Conservation (phyloP, 176 grass and related monocot species). For the Avena atlantica region DNA sequence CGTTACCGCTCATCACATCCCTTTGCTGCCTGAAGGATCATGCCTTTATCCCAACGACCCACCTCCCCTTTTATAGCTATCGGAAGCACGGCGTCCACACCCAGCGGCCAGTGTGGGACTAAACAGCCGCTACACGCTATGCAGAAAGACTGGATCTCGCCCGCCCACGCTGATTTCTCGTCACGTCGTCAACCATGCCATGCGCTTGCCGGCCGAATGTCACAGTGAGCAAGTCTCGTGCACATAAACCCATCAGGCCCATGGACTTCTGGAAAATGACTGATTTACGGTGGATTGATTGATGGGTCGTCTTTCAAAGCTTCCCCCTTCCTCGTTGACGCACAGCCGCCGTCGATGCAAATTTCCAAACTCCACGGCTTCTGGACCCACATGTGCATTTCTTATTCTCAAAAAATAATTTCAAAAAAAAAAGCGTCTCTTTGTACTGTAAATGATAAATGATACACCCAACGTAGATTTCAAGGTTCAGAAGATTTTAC, state of each 20-base stretch:
- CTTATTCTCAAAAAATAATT: no score
- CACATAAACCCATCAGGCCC: not conserved
- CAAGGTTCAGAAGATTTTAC: no score
- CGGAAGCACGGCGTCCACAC: accelerated
- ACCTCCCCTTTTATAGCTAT: not conserved
- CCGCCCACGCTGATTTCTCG: not conserved
- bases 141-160: no score
- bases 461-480: no score
- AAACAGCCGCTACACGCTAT: not conserved
- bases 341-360: no score
- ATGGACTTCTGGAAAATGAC: not conserved
- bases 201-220: not conserved
- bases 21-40: conserved; percentile 67
- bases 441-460: no score
- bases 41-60: accelerated
- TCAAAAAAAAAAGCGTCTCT: no score
- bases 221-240: not conserved
- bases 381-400: no score
- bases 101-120: conserved; percentile 1
- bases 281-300: not conserved
- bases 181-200: not conserved
- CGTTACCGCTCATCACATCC: conserved; percentile 45
- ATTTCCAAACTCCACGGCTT: no score
- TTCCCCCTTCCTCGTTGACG: not conserved
- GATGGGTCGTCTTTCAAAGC: not conserved